Evolutionary conservation across 2,329 filamentous ascomycete species (phyloP).

Genomic region (Penicillium sclerotigenum): DNA sequence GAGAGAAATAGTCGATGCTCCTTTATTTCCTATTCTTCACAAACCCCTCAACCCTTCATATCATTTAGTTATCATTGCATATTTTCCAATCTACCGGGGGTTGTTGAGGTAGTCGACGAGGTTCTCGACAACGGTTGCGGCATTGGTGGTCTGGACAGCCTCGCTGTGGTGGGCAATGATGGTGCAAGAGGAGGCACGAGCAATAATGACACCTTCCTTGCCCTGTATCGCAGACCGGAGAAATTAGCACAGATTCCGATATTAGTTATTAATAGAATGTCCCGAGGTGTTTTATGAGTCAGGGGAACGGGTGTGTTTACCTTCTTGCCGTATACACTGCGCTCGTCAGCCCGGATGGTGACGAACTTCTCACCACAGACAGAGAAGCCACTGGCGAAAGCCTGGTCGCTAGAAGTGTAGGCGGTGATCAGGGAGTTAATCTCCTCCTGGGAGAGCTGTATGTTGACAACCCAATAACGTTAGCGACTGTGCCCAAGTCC

Average conservation of each 20-base stretch:
- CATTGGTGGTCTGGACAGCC: slow-evolving; percentile 67
- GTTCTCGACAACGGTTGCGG: slow-evolving; percentile 73
- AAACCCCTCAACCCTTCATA: slow-evolving; percentile 21
- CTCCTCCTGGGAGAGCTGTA: slow-evolving; percentile 52
- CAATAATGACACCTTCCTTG: slow-evolving; percentile 74
- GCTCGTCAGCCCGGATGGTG: slow-evolving; percentile 69
- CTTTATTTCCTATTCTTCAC: slow-evolving; percentile 27
- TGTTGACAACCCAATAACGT: neutral
- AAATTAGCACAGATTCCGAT: neutral
- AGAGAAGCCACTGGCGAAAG: slow-evolving; percentile 65
- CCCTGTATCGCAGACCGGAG: slow-evolving; percentile 51
- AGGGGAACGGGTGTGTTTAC: slow-evolving; percentile 46
- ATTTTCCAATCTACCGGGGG: slow-evolving; percentile 59
- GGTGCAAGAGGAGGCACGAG: slow-evolving; percentile 85
- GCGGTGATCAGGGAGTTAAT: slow-evolving; percentile 53
- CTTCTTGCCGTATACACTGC: slow-evolving; percentile 81
- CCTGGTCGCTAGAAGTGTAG: slow-evolving; percentile 50
- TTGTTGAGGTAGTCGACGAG: slow-evolving; percentile 80
- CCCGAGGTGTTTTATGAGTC: slow-evolving; percentile 24
- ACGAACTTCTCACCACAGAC: slow-evolving; percentile 76
- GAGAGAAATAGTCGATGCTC: slow-evolving; percentile 12
- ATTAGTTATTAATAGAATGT: neutral
- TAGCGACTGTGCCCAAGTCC: neutral
- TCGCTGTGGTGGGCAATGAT: slow-evolving; percentile 85
- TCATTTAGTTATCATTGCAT: slow-evolving; percentile 11